Base-by-base conservation (phyloP, 345 rosid genomes). In the Alliaria petiolata region DNA sequence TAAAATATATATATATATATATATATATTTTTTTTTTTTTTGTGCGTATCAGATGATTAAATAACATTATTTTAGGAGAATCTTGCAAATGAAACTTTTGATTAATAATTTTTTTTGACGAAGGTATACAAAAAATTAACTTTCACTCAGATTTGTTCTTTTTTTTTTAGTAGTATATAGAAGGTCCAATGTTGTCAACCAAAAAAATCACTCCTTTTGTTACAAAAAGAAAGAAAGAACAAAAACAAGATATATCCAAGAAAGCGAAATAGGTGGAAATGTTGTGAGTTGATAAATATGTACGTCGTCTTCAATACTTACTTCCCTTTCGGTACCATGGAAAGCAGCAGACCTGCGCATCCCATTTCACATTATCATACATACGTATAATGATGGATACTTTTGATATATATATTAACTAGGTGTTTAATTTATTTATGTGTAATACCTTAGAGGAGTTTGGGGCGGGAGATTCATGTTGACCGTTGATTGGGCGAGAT, bases 301-400 rank as follows among this genome's bases (percentile, higher is more conserved):
- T 56, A 47, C 49, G 63, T 2, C 31, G 46, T 49, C 49, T 60
- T 77, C 77, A 77, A 7, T 57, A 45, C 31, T 47, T 65, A 19
- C 36, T 62, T 51, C 72, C 62, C 25, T n/a, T 71, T 14, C 69
- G 35, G 17, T 0, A 1, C 73, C 77, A 77, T 9, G 88, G 77
- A 69, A 86, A 85, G 81, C 95, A 88, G 72, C 89, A 89, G 6
- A 71, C 10, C 96, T 92, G 82, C 22, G 58, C 66, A 47, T 62
- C 17, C 7, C 26, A 62, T 9, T 61, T n/a, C 43, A 67, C 63
- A 9, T 65, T 40, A 31, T 6, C 9, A 45, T 55, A 64, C 5
- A 45, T 15, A n/a, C 5, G 2, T 30, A 5, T 30, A 60, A 43
- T 10, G 40, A 26, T 60, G 15, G 31, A n/a, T n/a, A n/a, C n/a